phyloP scores from a whole-genome alignment of 2,329 filamentous ascomycete genomes.

The Pseudofabraea citricarpa region DNA sequence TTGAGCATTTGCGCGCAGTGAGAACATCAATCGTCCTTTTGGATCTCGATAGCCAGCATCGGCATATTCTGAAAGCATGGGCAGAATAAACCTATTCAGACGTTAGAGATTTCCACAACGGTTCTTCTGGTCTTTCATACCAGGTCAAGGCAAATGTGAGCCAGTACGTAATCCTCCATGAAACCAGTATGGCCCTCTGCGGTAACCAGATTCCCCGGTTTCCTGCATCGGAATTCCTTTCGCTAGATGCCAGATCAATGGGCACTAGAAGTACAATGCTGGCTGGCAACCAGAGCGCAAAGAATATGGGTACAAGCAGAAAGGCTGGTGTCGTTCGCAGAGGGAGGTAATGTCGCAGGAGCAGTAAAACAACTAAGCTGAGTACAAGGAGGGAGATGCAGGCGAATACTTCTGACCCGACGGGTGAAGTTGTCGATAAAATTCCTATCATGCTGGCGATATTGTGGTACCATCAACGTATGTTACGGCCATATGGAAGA shows the following conservation, averaged over 20 bases:
- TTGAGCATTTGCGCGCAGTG: slow-evolving; percentile 78
- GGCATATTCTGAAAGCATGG: slow-evolving; percentile 88
- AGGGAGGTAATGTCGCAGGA: slow-evolving; percentile 86
- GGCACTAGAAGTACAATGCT: slow-evolving; percentile 90
- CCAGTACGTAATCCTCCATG: slow-evolving; percentile 97
- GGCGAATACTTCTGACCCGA: slow-evolving; percentile 78
- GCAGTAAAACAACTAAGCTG: slow-evolving; percentile 71
- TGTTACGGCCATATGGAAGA: too few species aligned
- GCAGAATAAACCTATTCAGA: slow-evolving; percentile 72
- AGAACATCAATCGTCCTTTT: slow-evolving; percentile 75
- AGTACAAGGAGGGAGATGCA: slow-evolving; percentile 67
- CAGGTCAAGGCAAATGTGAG: slow-evolving; percentile 92
- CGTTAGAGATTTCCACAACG: slow-evolving; percentile 4
- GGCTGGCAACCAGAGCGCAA: slow-evolving; percentile 88
- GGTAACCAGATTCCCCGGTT: slow-evolving; percentile 85
- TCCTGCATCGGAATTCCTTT: slow-evolving; percentile 64
- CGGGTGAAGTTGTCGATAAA: slow-evolving; percentile 52
- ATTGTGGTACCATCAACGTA: background rate
- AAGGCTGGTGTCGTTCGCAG: slow-evolving; percentile 87
- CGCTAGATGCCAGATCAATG: slow-evolving; percentile 88
- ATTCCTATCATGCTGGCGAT: slow-evolving; percentile 20
- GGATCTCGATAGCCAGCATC: slow-evolving; percentile 91
- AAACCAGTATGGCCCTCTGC: slow-evolving; percentile 70
- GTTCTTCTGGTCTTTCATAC: slow-evolving; percentile 41
- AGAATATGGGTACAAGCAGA: slow-evolving; percentile 86